Evolutionary conservation across 192 early-diverging fungal genomes (phyloP).

Genomic region (Coemansia sp.): DNA sequence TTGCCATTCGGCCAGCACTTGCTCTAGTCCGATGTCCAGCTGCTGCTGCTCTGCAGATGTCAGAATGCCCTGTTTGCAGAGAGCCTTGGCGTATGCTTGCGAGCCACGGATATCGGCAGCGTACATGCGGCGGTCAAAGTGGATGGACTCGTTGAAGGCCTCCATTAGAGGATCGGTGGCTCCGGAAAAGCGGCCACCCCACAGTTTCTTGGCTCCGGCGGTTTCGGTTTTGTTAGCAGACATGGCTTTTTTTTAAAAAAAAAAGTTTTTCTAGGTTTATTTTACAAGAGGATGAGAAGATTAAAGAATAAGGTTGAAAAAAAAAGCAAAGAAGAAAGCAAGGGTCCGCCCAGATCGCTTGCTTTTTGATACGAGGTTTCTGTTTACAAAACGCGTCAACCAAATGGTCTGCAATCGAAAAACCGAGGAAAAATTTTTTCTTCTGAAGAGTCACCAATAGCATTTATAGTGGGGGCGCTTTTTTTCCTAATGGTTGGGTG

Average conservation of each 20-base stretch:
- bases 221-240: not conserved
- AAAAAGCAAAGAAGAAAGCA: not conserved
- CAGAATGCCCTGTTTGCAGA: slow-evolving; percentile 72
- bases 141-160: slow-evolving; percentile 92
- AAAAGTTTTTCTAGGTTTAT: not conserved
- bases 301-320: not conserved
- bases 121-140: slow-evolving; percentile 92
- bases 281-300: not conserved
- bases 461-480: too few species aligned
- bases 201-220: slow-evolving; percentile 59
- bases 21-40: slow-evolving; percentile 74
- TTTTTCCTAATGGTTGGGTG: not conserved
- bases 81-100: slow-evolving; percentile 86
- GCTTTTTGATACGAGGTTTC: too few species aligned
- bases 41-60: slow-evolving; percentile 70
- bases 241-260: not conserved
- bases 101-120: slow-evolving; percentile 87
- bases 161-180: slow-evolving; percentile 96
- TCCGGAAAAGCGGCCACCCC: slow-evolving; percentile 89
- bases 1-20: slow-evolving; percentile 84
- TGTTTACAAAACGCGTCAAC: not conserved
- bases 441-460: too few species aligned
- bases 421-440: not conserved
- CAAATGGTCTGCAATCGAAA: not conserved
- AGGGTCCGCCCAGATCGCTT: too few species aligned